These are phyloP conservation scores for Myrica gale DNA, from an alignment of 306 rosid genomes.

Conservation along the genomic window DNA sequence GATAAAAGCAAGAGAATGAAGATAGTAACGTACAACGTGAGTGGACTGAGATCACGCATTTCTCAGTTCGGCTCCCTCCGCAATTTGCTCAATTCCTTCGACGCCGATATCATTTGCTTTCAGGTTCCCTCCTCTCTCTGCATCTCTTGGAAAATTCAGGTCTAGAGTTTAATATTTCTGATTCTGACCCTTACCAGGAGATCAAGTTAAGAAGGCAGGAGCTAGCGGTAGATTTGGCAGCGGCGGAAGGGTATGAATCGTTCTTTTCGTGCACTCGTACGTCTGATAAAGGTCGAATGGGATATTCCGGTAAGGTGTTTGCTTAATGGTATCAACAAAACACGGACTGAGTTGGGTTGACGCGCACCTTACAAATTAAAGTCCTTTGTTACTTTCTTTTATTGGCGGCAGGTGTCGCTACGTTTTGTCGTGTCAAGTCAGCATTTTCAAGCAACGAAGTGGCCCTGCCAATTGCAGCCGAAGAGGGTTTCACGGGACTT, in stretches of 20 bases:
- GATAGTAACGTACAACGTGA: constrained; percentile 90
- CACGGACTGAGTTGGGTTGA: no score
- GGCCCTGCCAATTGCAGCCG: constrained; percentile 69
- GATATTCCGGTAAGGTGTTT: constrained; percentile 68
- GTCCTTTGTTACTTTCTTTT: not conserved
- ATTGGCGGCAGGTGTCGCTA: constrained; percentile 63
- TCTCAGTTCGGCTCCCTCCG: constrained; percentile 85
- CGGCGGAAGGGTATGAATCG: constrained; percentile 80
- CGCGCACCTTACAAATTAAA: not conserved
- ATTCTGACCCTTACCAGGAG: constrained; percentile 43
- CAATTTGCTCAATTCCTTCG: constrained; percentile 76
- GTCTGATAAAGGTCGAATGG: constrained; percentile 67
- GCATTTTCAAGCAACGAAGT: constrained; percentile 76
- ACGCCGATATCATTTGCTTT: constrained; percentile 78
- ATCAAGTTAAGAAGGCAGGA: constrained; percentile 78
- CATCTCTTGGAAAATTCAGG: not conserved
- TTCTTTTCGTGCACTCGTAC: constrained; percentile 84
- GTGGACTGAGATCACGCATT: constrained; percentile 76
- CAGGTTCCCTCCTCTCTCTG: constrained; percentile 39
- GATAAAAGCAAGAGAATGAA: constrained; percentile 42
- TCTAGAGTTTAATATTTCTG: not conserved
- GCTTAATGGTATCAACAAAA: constrained; percentile 26
- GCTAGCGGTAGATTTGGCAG: constrained; percentile 66
- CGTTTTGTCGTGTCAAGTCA: constrained; percentile 83
- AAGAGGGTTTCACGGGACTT: constrained; percentile 83